These are phyloP conservation scores for Saccharomycopsis schoenii DNA, from an alignment of 805 yeast genomes.

Conservation along the genomic window DNA sequence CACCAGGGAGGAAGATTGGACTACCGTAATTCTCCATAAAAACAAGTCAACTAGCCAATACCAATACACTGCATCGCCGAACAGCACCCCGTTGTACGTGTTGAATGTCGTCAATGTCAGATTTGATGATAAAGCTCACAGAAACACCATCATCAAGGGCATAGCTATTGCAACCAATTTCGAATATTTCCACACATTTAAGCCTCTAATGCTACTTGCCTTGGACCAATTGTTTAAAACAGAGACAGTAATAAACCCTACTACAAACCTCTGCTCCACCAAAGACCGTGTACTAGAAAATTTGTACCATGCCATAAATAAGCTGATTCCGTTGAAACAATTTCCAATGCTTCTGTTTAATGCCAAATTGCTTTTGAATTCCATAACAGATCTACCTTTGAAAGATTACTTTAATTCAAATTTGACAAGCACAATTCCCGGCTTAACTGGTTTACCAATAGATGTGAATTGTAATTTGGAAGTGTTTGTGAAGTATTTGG, in stretches of 20 bases:
- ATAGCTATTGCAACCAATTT: slow-evolving; percentile 39
- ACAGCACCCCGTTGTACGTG: slow-evolving; percentile 31
- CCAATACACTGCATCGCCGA: slow-evolving; percentile 26
- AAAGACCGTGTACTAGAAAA: slow-evolving; percentile 3
- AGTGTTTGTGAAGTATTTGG: slow-evolving; percentile 29
- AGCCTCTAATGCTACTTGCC: slow-evolving; percentile 41
- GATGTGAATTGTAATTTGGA: slow-evolving; percentile 31
- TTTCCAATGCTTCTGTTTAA: slow-evolving; percentile 9
- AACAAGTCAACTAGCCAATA: neutral
- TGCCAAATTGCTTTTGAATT: slow-evolving; percentile 9
- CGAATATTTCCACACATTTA: slow-evolving; percentile 40
- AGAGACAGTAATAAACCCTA: neutral
- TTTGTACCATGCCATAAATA: slow-evolving; percentile 8
- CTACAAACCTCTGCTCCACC: neutral
- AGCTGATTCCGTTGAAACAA: neutral
- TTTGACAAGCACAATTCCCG: neutral
- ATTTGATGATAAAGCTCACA: slow-evolving; percentile 29
- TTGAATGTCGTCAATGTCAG: slow-evolving; percentile 42
- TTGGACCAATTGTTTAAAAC: slow-evolving; percentile 36
- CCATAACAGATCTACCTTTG: slow-evolving; percentile 15
- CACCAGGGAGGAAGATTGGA: slow-evolving; percentile 44
- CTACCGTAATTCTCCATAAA: slow-evolving; percentile 35
- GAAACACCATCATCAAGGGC: slow-evolving; percentile 46
- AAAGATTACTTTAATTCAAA: slow-evolving; percentile 7
- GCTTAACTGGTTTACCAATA: neutral